phyloP scores from a whole-genome alignment of 2,329 filamentous ascomycete species.

The Teratosphaeria gauchensis region DNA sequence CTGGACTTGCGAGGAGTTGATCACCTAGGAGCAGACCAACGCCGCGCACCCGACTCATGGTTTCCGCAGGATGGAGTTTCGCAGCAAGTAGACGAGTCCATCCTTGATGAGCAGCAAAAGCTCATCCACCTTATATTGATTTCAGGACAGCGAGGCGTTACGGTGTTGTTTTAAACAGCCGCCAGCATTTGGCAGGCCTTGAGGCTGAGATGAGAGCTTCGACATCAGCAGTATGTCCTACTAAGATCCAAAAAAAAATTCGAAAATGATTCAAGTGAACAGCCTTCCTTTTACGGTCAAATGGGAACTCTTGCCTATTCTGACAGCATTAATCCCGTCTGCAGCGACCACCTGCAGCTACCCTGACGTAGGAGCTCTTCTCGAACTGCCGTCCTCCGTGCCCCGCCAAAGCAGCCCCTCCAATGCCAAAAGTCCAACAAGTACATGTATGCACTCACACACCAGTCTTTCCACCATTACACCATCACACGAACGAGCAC shows the following conservation, averaged over 20 bases:
- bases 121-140: not conserved
- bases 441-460: not conserved
- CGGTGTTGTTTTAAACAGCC: not conserved
- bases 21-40: conserved; percentile 28
- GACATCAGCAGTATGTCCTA: not conserved
- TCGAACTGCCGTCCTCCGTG: not conserved
- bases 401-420: not conserved
- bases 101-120: not conserved
- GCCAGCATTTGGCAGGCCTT: not conserved
- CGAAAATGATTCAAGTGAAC: not conserved
- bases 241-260: not conserved
- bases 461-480: not conserved
- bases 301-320: conserved; percentile 3
- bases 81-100: not conserved
- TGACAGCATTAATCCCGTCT: not conserved
- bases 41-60: not conserved
- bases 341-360: not conserved
- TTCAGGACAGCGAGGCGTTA: not conserved
- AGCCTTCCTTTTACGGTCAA: not conserved
- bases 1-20: conserved; percentile 94
- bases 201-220: not conserved
- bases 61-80: not conserved
- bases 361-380: conserved; percentile 2
- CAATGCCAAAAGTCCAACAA: not conserved
- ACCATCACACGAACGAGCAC: not conserved